Evolutionary conservation across 345 rosid species (phyloP).

Genomic region (Conringia planisiliqua): DNA sequence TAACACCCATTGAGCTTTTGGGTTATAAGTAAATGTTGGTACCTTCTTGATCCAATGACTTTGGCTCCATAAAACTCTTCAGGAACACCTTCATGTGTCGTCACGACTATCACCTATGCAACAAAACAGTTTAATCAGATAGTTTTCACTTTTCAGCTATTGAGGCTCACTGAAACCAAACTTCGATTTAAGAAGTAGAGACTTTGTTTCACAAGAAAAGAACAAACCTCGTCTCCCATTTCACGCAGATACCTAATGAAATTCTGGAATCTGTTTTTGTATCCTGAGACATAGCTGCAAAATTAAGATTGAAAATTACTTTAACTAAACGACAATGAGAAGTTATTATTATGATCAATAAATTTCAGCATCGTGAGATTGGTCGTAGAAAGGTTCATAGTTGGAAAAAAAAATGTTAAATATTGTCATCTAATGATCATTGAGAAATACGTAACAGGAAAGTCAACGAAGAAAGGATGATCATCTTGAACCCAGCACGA

Average conservation of each 20-base stretch:
- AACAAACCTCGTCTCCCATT: conserved; percentile 93
- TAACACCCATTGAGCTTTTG: neutral
- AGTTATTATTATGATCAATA: neutral
- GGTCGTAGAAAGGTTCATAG: neutral
- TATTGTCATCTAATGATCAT: neutral
- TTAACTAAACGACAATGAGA: neutral
- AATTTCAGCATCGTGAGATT: neutral
- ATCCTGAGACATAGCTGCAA: conserved; percentile 94
- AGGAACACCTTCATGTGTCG: conserved; percentile 99
- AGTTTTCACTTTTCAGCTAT: neutral
- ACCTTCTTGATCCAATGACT: conserved; percentile 94
- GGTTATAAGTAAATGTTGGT: neutral
- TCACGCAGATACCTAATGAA: conserved; percentile 87
- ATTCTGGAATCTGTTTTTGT: conserved; percentile 96
- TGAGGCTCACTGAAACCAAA: neutral
- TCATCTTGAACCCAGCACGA: neutral
- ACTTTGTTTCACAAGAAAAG: neutral
- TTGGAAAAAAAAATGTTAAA: neutral
- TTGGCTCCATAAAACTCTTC: conserved; percentile 92
- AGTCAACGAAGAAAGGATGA: conserved; percentile 13
- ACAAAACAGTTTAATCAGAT: neutral
- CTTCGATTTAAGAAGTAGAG: neutral
- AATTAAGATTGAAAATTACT: conserved; percentile 20
- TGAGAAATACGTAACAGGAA: neutral
- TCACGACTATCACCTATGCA: conserved; percentile 85